Evolutionary conservation across 257 asterid genomes (phyloP).

Genomic region (Lantana camara): DNA sequence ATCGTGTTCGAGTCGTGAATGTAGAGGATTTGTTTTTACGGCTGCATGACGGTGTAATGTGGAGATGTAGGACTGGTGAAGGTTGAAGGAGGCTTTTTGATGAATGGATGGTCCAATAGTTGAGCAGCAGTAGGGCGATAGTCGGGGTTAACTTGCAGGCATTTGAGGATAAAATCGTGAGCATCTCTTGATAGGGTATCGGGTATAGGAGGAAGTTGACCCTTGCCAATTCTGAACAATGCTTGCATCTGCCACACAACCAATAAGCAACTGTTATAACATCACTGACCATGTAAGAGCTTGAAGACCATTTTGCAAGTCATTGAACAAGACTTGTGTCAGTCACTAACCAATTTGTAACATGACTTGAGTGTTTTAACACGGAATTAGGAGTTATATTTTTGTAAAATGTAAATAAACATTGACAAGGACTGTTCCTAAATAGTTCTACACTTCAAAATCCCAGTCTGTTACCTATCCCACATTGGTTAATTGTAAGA

Average conservation of each 20-base stretch:
- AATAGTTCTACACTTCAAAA: too few species aligned
- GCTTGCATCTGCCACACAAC: constrained; percentile 58
- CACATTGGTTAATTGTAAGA: too few species aligned
- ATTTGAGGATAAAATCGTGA: constrained; percentile 51
- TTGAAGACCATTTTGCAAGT: too few species aligned
- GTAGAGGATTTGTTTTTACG: constrained; percentile 20
- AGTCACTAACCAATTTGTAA: too few species aligned
- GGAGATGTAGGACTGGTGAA: constrained; percentile 50
- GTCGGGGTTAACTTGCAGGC: constrained; percentile 65
- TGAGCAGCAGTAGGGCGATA: constrained; percentile 60
- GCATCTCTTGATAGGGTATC: constrained; percentile 60
- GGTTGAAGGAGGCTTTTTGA: constrained; percentile 46
- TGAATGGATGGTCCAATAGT: constrained; percentile 60
- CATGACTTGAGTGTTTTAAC: too few species aligned
- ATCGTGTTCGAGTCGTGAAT: constrained; percentile 27
- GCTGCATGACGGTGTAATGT: constrained; percentile 28
- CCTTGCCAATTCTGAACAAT: constrained; percentile 60
- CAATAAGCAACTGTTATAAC: constrained; percentile 7
- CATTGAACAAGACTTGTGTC: too few species aligned
- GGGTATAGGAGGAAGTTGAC: constrained; percentile 64
- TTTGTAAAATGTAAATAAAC: too few species aligned
- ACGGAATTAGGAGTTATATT: too few species aligned
- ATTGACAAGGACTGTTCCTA: too few species aligned
- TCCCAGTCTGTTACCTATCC: too few species aligned
- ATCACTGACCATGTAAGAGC: not conserved